These are phyloP conservation scores for Aspergillus eucalypticola DNA, from an alignment of 2,329 filamentous ascomycete species.

Conservation along the genomic window DNA sequence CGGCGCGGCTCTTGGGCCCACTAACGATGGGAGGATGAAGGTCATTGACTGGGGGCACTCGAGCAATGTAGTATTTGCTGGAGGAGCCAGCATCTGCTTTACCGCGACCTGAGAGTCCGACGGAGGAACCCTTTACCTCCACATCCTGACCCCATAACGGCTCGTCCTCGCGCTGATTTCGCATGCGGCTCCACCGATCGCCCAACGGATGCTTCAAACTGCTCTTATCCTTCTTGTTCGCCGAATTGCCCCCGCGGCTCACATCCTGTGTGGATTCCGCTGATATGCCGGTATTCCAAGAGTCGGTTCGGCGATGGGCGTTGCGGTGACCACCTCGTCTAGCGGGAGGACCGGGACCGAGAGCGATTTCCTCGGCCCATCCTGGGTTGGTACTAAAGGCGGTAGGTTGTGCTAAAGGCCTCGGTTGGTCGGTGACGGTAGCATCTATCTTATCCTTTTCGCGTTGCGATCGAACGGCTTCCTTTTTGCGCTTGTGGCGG, in stretches of 20 bases:
- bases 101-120: conserved; percentile 48
- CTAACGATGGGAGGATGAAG: conserved; percentile 82
- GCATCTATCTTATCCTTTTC: conserved; percentile 65
- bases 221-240: conserved; percentile 51
- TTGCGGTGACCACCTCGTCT: conserved; percentile 53
- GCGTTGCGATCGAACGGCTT: conserved; percentile 67
- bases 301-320: conserved; percentile 55
- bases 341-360: conserved; percentile 74
- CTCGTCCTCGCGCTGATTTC: conserved; percentile 86
- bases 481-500: conserved; percentile 68
- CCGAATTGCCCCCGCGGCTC: conserved; percentile 19
- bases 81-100: conserved; percentile 37
- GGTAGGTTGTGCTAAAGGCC: conserved; percentile 71
- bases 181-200: conserved; percentile 74
- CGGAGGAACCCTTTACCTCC: conserved; percentile 56
- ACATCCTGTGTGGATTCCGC: conserved; percentile 32
- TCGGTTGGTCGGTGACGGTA: conserved; percentile 63
- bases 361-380: conserved; percentile 82
- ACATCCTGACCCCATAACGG: conserved; percentile 73
- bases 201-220: conserved; percentile 37
- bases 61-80: conserved; percentile 61
- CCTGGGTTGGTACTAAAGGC: conserved; percentile 85
- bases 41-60: conserved; percentile 77
- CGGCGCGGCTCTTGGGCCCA: conserved; percentile 67
- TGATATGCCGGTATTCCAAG: conserved; percentile 58